phyloP scores from a whole-genome alignment of 805 yeast genomes.

The Sugiyamaella valdiviana region DNA sequence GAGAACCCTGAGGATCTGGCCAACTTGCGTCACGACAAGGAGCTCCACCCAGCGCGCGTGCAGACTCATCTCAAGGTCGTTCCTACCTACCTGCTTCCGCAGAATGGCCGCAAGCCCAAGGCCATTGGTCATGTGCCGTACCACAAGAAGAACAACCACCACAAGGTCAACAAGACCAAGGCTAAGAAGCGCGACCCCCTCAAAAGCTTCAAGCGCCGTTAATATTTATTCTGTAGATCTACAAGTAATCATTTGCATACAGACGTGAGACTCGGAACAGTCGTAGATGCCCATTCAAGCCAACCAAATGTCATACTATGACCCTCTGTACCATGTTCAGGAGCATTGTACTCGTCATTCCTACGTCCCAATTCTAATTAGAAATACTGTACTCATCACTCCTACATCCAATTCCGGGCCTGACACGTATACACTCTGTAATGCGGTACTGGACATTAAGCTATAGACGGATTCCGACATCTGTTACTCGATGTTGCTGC shows the following conservation, averaged over 20 bases:
- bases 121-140: slow-evolving; percentile 22
- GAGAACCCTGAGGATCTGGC: slow-evolving; percentile 94
- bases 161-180: slow-evolving; percentile 20
- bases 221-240: background rate
- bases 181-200: slow-evolving; percentile 48
- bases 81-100: slow-evolving; percentile 87
- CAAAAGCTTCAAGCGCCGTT: slow-evolving; percentile 40
- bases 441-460: too few relatives aligned
- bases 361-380: too few relatives aligned
- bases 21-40: slow-evolving; percentile 86
- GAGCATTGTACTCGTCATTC: too few relatives aligned
- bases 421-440: too few relatives aligned
- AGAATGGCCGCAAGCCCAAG: slow-evolving; percentile 27
- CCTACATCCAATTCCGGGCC: too few relatives aligned
- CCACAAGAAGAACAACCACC: slow-evolving; percentile 18
- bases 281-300: too few relatives aligned
- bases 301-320: too few relatives aligned
- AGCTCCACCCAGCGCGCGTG: slow-evolving; percentile 70
- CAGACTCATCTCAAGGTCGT: slow-evolving; percentile 86
- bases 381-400: too few relatives aligned
- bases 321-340: too few relatives aligned
- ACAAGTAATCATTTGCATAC: background rate
- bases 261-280: too few relatives aligned
- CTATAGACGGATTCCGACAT: too few relatives aligned
- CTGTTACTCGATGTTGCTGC: too few relatives aligned